Evolutionary conservation across 2,329 filamentous ascomycete species (phyloP), one percentile per base, ranked within the genome.

Genomic region (Knufia fluminis): DNA sequence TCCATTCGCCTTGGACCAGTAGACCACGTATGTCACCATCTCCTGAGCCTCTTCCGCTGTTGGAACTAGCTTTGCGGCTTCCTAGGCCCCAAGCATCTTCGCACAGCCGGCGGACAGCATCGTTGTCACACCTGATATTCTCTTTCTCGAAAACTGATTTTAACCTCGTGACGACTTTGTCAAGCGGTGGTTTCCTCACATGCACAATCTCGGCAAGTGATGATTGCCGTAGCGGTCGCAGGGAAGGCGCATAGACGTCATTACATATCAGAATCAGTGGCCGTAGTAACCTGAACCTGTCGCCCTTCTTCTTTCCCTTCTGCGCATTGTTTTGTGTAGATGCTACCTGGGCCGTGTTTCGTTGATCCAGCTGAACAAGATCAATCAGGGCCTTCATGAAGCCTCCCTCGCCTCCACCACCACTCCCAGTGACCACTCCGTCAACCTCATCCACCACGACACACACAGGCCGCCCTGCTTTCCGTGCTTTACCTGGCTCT

Each of bases 381-480:
- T 98, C 92, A 54, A 98, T 91, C 52, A 98, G 70, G 1, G 92
- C 92, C 64, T 89, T 95, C 67, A 98, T 82, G 57, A 98, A 98
- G 0, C 92, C 92, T 46, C 91, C 91, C 63, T 98, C 92, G 32
- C 89, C 86, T 23, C 83, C 81, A 26, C 75, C 72, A 3, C 85
- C 83, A 44, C 84, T 82, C 9, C 91, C 89, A 19, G 85, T 76
- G 2, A 94, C 88, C 0, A 94, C 92, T 35, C 92, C 92, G 62
- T 98, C 92, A 1, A 97, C 92, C 67, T 98, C 92, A 61, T 98
- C 92, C 1, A 98, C 88, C 1, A 98, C 77, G 3, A 98, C 86
- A 58, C 92, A 98, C 0, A 96, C 82, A 0, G 92, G 94, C 52
- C 83, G 86, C 10, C 86, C 89, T 28, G 83, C 74, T 62, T 87